A percentile compares a stretch with the other conserved stretches of the same genome.
Evolutionary conservation across 2,329 filamentous ascomycete genomes (phyloP).

Genomic region (Colletotrichum cordylinicola): DNA sequence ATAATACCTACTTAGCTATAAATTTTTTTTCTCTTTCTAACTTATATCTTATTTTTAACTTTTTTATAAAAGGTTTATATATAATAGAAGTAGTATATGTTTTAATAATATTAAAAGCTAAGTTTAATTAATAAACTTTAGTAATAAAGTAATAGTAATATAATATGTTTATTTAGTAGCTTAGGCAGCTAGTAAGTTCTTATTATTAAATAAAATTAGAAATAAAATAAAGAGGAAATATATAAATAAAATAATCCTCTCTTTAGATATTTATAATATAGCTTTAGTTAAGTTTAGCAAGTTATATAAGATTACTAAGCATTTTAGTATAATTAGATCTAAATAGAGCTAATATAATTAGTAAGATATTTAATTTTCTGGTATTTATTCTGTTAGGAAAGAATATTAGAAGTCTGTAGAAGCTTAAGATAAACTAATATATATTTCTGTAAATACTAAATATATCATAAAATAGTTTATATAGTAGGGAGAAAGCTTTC

Average conservation of each 20-base stretch:
- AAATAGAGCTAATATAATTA: neutral
- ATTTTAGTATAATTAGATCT: neutral
- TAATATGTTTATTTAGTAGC: neutral
- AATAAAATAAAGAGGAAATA: neutral
- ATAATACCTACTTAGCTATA: neutral
- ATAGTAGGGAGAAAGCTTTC: neutral
- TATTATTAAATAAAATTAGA: neutral
- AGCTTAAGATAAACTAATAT: neutral
- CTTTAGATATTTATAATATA: neutral
- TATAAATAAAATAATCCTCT: neutral
- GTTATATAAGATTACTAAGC: neutral
- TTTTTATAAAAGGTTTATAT: neutral
- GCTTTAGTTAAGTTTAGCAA: neutral
- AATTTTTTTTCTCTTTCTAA: neutral
- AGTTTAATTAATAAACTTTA: neutral
- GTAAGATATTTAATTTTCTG: neutral
- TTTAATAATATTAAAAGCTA: neutral
- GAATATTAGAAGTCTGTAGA: neutral
- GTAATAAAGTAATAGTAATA: neutral
- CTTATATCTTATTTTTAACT: neutral
- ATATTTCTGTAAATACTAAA: neutral
- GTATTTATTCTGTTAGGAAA: neutral
- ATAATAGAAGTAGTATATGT: neutral
- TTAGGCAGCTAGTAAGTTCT: neutral
- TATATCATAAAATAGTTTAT: neutral